Conservation (phyloP, 345 rosid genomes). For the Nasturtium officinale region DNA sequence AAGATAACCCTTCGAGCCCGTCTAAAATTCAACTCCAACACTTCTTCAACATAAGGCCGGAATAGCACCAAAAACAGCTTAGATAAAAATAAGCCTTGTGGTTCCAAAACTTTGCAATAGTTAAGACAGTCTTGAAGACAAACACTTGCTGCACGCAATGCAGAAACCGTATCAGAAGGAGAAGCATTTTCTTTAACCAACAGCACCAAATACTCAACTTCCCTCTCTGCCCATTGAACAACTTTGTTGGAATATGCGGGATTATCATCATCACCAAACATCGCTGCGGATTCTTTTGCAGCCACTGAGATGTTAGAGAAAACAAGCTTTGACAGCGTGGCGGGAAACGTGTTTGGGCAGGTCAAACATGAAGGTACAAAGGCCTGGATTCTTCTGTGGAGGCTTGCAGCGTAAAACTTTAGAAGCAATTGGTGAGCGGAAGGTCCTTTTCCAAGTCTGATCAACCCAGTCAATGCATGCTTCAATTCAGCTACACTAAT, state of each 20-base stretch:
- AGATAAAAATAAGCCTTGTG: constrained; percentile 77
- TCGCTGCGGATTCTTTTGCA: constrained; percentile 67
- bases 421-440: constrained; percentile 76
- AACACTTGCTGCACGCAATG: constrained; percentile 74
- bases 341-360: constrained; percentile 78
- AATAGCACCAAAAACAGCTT: constrained; percentile 84
- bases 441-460: constrained; percentile 86
- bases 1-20: constrained; percentile 73
- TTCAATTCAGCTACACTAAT: constrained; percentile 54
- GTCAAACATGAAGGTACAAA: constrained; percentile 73
- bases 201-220: constrained; percentile 79
- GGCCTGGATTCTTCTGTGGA: constrained; percentile 64
- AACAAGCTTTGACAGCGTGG: constrained; percentile 71
- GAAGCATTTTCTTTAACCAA: constrained; percentile 84
- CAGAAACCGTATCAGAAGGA: constrained; percentile 72
- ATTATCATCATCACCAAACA: constrained; percentile 93
- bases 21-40: constrained; percentile 83
- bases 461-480: constrained; percentile 62
- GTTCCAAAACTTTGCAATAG: constrained; percentile 77
- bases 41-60: constrained; percentile 90
- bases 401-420: constrained; percentile 55
- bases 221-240: constrained; percentile 97
- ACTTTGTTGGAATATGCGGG: constrained; percentile 80
- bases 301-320: constrained; percentile 71
- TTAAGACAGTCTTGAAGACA: constrained; percentile 81